Evolutionary conservation across 306 rosid species (phyloP), one percentile per base, ranked within the genome.

Genomic region (Citrullus amarus): DNA sequence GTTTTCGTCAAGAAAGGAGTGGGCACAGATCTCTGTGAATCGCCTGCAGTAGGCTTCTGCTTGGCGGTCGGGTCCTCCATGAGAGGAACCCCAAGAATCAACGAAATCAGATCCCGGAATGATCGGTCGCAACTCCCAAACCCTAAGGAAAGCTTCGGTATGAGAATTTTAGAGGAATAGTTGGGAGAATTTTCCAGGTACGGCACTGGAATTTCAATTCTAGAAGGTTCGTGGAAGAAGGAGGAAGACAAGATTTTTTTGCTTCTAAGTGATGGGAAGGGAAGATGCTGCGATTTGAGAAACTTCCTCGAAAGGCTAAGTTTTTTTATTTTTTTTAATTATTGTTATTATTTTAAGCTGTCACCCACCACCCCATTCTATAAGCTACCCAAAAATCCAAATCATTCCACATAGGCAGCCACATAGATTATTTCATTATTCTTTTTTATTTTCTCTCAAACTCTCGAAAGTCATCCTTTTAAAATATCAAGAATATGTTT

Each of bases 1-100:
- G 97, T 95, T 80, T 95, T 95, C 11, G 89, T 89, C 61, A 95
- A 80, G 68, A 96, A 92, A 57, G 99, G 99, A 20, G 97, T 95
- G 51, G 97, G 96, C 4, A 86, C 65, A 17, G 89, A 80, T 81
- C 90, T 85, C 82, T 85, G 88, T 15, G 93, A 87, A 5, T 80
- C 86, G 16, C 4, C 25, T 5, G 4, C 12, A 10, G 68, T 18
- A 17, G 48, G 56, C 14, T 84, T 6, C 28, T 87, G 50, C 6
- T 88, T 87, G 2, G 68, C 78, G 86, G 39, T 86, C 57, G 48
- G 71, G 68, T 88, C 92, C 85, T 54, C 86, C 84, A 85, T 78
- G 76, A 77, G 69, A 38, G 86, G 89, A 74, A 88, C 88, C 97
- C 92, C 87, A 80, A 76, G 25, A 17, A 60, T 2, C 2, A 57